Percentiles rank a stretch among this genome's conserved stretches.
Evolutionary conservation across 2,329 filamentous ascomycete genomes (phyloP).

Genomic region (Berkeleyomyces rouxiae): DNA sequence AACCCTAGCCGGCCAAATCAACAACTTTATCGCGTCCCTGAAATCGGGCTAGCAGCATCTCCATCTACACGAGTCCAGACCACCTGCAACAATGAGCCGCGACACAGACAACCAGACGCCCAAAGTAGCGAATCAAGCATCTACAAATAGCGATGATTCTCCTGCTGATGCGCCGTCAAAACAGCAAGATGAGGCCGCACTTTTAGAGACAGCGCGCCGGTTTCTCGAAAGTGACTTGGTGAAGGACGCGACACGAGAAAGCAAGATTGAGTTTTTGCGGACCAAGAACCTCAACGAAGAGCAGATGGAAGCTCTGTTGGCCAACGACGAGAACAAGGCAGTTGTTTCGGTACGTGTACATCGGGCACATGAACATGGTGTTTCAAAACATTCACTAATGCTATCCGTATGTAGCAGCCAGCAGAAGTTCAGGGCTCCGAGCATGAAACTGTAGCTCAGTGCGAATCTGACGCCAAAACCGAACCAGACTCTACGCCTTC

Average conservation of each 20-base stretch:
- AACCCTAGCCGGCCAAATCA: neutral
- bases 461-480: neutral
- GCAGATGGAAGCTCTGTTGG: constrained; percentile 53
- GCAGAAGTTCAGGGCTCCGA: neutral
- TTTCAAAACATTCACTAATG: neutral
- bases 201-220: constrained; percentile 47
- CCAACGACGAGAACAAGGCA: constrained; percentile 4
- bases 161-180: neutral
- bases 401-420: neutral
- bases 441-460: neutral
- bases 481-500: neutral
- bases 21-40: neutral
- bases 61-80: neutral
- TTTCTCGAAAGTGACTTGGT: constrained; percentile 67
- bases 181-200: neutral
- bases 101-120: neutral
- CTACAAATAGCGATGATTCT: neutral
- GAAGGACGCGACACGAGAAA: constrained; percentile 47
- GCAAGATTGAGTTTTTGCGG: constrained; percentile 60
- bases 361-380: neutral
- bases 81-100: constrained; percentile 4
- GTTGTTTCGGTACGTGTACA: neutral
- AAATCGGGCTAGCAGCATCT: neutral
- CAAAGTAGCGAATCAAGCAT: neutral
- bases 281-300: constrained; percentile 54